Conservation (phyloP, 1,139 yeast species). For the Pichia sp. region DNA sequence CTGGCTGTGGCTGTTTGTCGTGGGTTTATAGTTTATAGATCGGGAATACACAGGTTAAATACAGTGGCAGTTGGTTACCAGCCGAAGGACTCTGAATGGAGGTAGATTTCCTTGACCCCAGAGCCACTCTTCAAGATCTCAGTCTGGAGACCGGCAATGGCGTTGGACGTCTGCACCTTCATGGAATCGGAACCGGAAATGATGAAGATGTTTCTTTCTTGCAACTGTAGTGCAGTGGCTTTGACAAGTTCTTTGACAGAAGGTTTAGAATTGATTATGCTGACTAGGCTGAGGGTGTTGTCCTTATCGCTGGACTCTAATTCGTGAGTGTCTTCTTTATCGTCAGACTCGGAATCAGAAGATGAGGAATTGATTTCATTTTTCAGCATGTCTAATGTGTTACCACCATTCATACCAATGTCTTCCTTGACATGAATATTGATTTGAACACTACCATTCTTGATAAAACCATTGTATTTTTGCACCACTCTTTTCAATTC, state of each 20-base stretch:
- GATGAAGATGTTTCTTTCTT: slow-evolving; percentile 44
- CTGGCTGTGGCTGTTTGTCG: too few species aligned
- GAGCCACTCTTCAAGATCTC: slow-evolving; percentile 24
- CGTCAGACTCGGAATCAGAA: slow-evolving; percentile 22
- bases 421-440: slow-evolving; percentile 23
- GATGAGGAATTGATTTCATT: background rate
- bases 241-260: slow-evolving; percentile 14
- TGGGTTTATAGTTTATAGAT: too few species aligned
- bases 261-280: slow-evolving; percentile 37
- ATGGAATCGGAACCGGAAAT: slow-evolving; percentile 51
- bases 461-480: slow-evolving; percentile 7
- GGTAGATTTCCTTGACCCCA: slow-evolving; percentile 44
- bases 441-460: slow-evolving; percentile 13
- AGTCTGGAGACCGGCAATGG: slow-evolving; percentile 41
- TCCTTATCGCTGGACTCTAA: slow-evolving; percentile 6
- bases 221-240: slow-evolving; percentile 28
- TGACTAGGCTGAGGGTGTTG: background rate
- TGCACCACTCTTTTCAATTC: slow-evolving; percentile 34
- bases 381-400: background rate
- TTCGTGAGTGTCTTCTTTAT: background rate
- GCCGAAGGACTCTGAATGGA: slow-evolving; percentile 60
- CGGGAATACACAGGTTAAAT: background rate
- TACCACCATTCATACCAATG: slow-evolving; percentile 1
- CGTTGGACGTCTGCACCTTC: slow-evolving; percentile 43
- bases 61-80: slow-evolving; percentile 37